Percentiles rank a stretch among this genome's conserved stretches.
Evolutionary conservation across 2,329 filamentous ascomycete genomes (phyloP).

Genomic region (Monilinia laxa): DNA sequence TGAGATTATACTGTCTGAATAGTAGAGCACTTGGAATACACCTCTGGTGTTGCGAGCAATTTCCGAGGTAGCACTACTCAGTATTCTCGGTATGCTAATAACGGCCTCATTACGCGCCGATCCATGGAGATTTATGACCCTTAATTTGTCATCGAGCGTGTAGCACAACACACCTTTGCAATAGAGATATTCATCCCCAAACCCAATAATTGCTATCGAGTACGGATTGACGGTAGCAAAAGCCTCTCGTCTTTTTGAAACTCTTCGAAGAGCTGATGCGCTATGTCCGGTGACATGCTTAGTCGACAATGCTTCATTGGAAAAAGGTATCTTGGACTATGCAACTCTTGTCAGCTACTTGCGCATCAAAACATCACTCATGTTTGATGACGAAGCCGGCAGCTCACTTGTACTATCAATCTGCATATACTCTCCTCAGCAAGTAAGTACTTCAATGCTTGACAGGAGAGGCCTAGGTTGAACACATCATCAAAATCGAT

Average conservation of each 20-base stretch:
- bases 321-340: constrained; percentile 36
- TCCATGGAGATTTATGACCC: constrained; percentile 57
- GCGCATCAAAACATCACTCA: background rate
- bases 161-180: constrained; percentile 65
- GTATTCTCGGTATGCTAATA: constrained; percentile 51
- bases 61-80: constrained; percentile 42
- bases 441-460: constrained; percentile 33
- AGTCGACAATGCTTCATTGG: constrained; percentile 34
- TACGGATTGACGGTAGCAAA: constrained; percentile 62
- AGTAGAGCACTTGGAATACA: constrained; percentile 56
- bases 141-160: constrained; percentile 52
- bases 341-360: constrained; percentile 13
- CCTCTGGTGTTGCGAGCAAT: constrained; percentile 44
- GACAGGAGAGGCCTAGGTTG: constrained; percentile 35
- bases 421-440: constrained; percentile 38
- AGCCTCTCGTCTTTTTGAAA: constrained; percentile 61
- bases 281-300: constrained; percentile 40
- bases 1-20: constrained; percentile 55
- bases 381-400: constrained; percentile 2
- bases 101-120: constrained; percentile 53
- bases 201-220: constrained; percentile 57
- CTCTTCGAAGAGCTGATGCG: constrained; percentile 55
- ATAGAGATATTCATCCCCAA: constrained; percentile 62
- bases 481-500: constrained; percentile 40
- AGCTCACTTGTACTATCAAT: constrained; percentile 35